Percentiles rank a stretch among this genome's conserved stretches.
Evolutionary conservation across 768 basidiomycete genomes (phyloP).

Genomic region (Agaricus bisporus): DNA sequence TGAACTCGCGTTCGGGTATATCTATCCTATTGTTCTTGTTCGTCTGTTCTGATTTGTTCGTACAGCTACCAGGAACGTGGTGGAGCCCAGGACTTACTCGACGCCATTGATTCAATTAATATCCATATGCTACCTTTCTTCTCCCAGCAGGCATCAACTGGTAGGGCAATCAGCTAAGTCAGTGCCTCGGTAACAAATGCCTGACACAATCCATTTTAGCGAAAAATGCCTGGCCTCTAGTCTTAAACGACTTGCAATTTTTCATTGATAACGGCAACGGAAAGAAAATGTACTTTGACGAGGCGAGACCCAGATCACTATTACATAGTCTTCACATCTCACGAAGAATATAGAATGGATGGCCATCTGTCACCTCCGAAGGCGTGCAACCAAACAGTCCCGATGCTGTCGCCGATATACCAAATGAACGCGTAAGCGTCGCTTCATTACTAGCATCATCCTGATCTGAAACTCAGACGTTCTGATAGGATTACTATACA

Average conservation of each 20-base stretch:
- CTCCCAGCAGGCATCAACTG: constrained; percentile 38
- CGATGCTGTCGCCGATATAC: constrained; percentile 39
- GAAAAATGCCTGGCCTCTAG: constrained; percentile 44
- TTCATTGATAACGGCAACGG: constrained; percentile 47
- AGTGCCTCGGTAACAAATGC: neutral
- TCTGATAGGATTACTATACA: constrained; percentile 39
- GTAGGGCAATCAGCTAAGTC: constrained; percentile 15
- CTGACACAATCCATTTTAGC: constrained; percentile 20
- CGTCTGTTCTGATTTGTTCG: neutral
- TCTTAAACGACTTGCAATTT: constrained; percentile 46
- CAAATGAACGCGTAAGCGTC: constrained; percentile 38
- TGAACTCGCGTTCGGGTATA: constrained; percentile 38
- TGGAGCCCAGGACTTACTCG: constrained; percentile 44
- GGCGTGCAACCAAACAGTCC: constrained; percentile 51
- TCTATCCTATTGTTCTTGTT: constrained; percentile 13
- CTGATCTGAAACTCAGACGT: neutral
- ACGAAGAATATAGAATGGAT: constrained; percentile 42
- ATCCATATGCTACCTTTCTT: constrained; percentile 60
- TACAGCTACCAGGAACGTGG: constrained; percentile 34
- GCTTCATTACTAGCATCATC: neutral
- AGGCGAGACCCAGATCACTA: constrained; percentile 27
- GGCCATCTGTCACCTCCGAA: constrained; percentile 51
- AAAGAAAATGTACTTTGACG: constrained; percentile 60
- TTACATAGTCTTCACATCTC: neutral
- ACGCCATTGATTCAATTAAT: constrained; percentile 48